These are phyloP conservation scores for Xylariaceae sp. DNA, from an alignment of 2,329 filamentous ascomycete species.

Conservation along the genomic window DNA sequence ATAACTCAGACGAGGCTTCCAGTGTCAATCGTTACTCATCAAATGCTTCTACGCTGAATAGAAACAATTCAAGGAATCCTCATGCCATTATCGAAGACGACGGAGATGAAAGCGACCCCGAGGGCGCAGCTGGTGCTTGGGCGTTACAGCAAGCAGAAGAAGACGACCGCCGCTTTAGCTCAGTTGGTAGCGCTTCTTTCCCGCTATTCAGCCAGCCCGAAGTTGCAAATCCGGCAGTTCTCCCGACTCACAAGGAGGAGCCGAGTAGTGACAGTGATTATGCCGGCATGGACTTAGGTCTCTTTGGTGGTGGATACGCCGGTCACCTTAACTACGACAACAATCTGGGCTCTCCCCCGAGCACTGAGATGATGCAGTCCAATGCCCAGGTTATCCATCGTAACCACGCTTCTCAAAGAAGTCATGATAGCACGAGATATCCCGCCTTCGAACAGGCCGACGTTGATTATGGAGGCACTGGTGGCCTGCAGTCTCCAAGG, in stretches of 20 bases:
- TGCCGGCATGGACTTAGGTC: slow-evolving; percentile 73
- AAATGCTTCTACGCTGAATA: slow-evolving; percentile 49
- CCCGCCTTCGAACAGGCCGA: slow-evolving; percentile 65
- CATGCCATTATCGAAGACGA: slow-evolving; percentile 51
- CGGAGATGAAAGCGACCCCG: slow-evolving; percentile 83
- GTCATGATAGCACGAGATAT: slow-evolving; percentile 50
- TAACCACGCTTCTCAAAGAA: slow-evolving; percentile 44
- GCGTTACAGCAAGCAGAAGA: slow-evolving; percentile 86
- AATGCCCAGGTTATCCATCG: slow-evolving; percentile 55
- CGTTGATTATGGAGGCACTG: slow-evolving; percentile 89
- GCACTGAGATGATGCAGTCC: slow-evolving; percentile 49
- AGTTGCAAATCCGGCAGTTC: slow-evolving; percentile 42
- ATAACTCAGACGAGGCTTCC: slow-evolving; percentile 44
- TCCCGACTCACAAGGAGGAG: slow-evolving; percentile 59
- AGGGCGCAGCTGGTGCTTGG: slow-evolving; percentile 82
- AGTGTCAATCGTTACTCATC: slow-evolving; percentile 50
- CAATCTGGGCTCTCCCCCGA: slow-evolving; percentile 51
- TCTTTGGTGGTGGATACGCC: slow-evolving; percentile 75
- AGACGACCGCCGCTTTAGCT: slow-evolving; percentile 71
- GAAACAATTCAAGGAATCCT: slow-evolving; percentile 45
- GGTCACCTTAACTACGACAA: slow-evolving; percentile 59
- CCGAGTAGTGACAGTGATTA: slow-evolving; percentile 76
- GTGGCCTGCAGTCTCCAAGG: slow-evolving; percentile 79
- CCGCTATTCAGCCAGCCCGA: slow-evolving; percentile 51
- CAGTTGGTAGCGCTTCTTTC: slow-evolving; percentile 53